Evolutionary conservation across 768 basidiomycete species (phyloP).

Genomic region (Candolleomyces efflorescens): DNA sequence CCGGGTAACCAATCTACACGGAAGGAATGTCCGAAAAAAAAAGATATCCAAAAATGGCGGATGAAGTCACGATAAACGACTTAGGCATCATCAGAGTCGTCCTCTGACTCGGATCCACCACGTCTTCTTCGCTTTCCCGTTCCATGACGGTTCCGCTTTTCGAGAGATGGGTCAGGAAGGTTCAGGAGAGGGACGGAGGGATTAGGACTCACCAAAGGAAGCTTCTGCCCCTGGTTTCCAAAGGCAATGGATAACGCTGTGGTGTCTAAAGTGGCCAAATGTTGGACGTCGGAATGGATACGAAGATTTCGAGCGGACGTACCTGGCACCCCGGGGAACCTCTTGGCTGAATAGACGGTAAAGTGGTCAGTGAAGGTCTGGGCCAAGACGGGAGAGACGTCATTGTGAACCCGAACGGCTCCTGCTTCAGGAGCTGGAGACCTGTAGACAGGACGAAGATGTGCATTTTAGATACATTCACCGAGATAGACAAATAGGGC

Average conservation of each 20-base stretch:
- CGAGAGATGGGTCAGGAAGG: conserved; percentile 2
- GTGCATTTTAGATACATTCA: conserved; percentile 5
- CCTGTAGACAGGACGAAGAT: conserved; percentile 28
- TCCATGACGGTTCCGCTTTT: conserved; percentile 78
- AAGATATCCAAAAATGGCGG: neutral
- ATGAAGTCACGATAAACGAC: too few relatives aligned
- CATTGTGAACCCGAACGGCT: conserved; percentile 59
- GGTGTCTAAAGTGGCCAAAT: conserved; percentile 49
- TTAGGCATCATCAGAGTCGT: conserved; percentile 52
- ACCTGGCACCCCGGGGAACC: conserved; percentile 94
- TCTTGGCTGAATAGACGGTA: conserved; percentile 87
- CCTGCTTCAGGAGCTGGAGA: conserved; percentile 72
- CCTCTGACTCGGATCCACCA: conserved; percentile 62
- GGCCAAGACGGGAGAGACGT: conserved; percentile 73
- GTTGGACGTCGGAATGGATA: neutral
- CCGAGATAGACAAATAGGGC: conserved; percentile 6
- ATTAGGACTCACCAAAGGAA: conserved; percentile 63
- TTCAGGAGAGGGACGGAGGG: conserved; percentile 16
- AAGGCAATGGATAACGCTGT: conserved; percentile 86
- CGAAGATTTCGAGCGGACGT: conserved; percentile 15
- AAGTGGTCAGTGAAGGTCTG: conserved; percentile 82
- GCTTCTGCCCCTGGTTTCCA: conserved; percentile 86
- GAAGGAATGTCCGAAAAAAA: neutral
- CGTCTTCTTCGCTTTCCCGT: conserved; percentile 62
- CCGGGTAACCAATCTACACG: neutral